Conservation (phyloP, 2,329 filamentous ascomycete species). For the Fusarium transvaalense region DNA sequence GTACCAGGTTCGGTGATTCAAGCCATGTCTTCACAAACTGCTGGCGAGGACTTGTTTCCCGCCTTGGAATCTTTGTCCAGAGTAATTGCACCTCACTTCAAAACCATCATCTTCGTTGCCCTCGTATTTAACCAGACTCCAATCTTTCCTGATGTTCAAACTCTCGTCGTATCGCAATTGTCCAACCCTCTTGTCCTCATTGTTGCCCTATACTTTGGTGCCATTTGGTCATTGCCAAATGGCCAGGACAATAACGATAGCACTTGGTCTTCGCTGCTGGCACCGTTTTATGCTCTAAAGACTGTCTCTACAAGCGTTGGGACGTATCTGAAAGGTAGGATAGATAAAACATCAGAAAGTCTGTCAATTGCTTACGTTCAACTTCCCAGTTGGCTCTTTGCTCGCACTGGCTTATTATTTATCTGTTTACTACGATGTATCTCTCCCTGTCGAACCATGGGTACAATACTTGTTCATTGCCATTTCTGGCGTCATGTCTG, state of each 20-base stretch:
- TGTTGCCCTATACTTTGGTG: constrained; percentile 13
- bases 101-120: constrained; percentile 21
- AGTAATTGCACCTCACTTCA: constrained; percentile 23
- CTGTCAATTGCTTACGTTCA: not conserved
- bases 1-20: fast-evolving
- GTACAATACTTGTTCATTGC: constrained; percentile 18
- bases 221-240: constrained; percentile 14
- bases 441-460: constrained; percentile 22
- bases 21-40: constrained; percentile 29
- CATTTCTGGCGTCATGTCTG: not conserved
- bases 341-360: fast-evolving
- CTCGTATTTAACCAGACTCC: constrained; percentile 29
- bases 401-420: constrained; percentile 26
- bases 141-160: not conserved
- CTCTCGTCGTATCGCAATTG: constrained; percentile 11
- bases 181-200: constrained; percentile 19
- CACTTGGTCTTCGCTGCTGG: constrained; percentile 4
- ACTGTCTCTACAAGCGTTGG: constrained; percentile 20
- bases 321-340: constrained; percentile 26
- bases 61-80: constrained; percentile 29
- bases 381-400: constrained; percentile 10
- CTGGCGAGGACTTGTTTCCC: constrained; percentile 32
- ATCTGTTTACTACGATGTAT: constrained; percentile 19
- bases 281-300: constrained; percentile 18
- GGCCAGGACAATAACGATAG: not conserved